These are phyloP conservation scores for Quercus phellos DNA, from an alignment of 331 rosid genomes.

Conservation along the genomic window DNA sequence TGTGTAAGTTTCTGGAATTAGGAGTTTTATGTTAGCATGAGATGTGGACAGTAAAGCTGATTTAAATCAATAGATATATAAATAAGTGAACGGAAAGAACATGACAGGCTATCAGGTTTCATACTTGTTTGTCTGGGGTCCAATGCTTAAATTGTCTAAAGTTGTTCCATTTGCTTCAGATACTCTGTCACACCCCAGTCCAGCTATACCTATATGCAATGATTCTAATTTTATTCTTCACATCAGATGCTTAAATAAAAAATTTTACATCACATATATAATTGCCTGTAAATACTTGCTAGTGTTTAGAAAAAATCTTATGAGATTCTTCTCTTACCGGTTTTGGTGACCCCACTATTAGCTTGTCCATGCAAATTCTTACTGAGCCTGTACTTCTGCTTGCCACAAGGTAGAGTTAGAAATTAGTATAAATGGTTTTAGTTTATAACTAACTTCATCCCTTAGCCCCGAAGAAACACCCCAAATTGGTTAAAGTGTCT, in stretches of 20 bases:
- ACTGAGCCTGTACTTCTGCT: conserved; percentile 94
- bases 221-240: not conserved
- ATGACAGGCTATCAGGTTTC: conserved; percentile 13
- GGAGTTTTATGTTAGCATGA: conserved; percentile 16
- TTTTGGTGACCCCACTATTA: conserved; percentile 49
- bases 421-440: not conserved
- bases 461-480: not conserved
- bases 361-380: conserved; percentile 83
- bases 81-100: conserved; percentile 2
- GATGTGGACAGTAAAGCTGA: not conserved
- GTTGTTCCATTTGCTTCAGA: conserved; percentile 63
- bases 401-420: conserved; percentile 19
- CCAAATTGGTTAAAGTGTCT: not conserved
- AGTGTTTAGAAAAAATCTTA: not conserved
- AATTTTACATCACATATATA: not conserved
- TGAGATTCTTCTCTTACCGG: conserved; percentile 45
- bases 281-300: not conserved
- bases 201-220: conserved; percentile 29
- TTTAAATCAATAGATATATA: conserved; percentile 2
- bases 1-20: conserved; percentile 58
- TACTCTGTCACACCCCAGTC: conserved; percentile 50
- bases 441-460: not conserved
- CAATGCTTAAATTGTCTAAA: conserved; percentile 58
- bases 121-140: conserved; percentile 65
- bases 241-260: not conserved